Conservation (phyloP, 768 basidiomycete species). For the Sporobolomyces pararoseus region DNA sequence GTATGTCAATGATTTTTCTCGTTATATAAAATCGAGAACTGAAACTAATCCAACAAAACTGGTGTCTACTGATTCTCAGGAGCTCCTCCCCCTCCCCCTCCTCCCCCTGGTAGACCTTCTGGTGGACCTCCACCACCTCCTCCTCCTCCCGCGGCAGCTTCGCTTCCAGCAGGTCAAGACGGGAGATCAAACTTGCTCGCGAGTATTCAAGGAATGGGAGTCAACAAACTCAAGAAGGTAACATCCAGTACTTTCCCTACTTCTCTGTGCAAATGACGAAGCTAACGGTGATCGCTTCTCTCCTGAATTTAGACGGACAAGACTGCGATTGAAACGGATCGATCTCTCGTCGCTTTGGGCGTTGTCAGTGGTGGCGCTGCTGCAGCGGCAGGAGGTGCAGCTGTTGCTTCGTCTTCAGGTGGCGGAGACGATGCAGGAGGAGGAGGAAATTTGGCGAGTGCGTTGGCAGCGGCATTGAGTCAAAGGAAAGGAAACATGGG, state of each 20-base stretch:
- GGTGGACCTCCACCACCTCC: constrained; percentile 32
- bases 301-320: constrained; percentile 21
- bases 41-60: neutral
- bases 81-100: constrained; percentile 40
- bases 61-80: neutral
- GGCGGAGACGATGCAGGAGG: constrained; percentile 48
- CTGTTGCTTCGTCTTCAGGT: neutral
- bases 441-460: constrained; percentile 73
- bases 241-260: neutral
- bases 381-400: constrained; percentile 12
- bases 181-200: constrained; percentile 67
- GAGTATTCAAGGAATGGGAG: constrained; percentile 75
- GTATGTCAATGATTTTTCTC: neutral
- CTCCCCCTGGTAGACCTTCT: constrained; percentile 44
- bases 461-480: constrained; percentile 75
- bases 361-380: constrained; percentile 21
- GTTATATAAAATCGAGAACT: neutral
- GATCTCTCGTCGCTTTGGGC: constrained; percentile 23
- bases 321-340: constrained; percentile 27
- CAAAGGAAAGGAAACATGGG: constrained; percentile 82
- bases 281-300: too few relatives aligned
- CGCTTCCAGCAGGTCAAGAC: constrained; percentile 50
- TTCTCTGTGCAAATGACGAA: too few relatives aligned
- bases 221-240: constrained; percentile 65
- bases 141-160: neutral